Conservation (phyloP, 176 grass and related monocot species). For the Phoenix roebelenii region DNA sequence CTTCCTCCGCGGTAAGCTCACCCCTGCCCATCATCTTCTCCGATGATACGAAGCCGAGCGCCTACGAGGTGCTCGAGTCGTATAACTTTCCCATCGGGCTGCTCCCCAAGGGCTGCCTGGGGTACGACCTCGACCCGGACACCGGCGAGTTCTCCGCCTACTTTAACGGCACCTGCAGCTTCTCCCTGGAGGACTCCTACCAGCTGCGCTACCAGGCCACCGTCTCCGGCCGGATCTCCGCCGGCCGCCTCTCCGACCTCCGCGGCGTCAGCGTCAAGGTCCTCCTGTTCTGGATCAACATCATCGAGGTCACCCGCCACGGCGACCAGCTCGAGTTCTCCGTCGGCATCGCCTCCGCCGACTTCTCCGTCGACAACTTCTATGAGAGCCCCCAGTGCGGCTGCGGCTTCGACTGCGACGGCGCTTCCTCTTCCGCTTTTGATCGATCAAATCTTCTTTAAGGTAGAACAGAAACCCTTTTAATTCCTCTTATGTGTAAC, state of each 20-base stretch:
- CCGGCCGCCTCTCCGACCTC: constrained; percentile 44
- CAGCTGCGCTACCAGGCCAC: constrained; percentile 63
- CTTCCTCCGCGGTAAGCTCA: neutral
- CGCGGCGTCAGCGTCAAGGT: constrained; percentile 75
- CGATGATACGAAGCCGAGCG: constrained; percentile 29
- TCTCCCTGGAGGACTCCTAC: constrained; percentile 82
- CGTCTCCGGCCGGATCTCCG: constrained; percentile 54
- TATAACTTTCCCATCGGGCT: constrained; percentile 76
- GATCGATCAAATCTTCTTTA: no score
- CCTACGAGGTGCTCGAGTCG: constrained; percentile 58
- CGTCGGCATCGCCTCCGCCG: constrained; percentile 78
- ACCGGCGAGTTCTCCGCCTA: constrained; percentile 72
- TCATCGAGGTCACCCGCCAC: constrained; percentile 60
- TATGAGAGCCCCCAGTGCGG: constrained; percentile 67
- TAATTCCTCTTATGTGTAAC: no score
- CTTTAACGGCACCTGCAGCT: constrained; percentile 42
- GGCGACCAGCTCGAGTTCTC: constrained; percentile 72
- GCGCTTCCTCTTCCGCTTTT: no score
- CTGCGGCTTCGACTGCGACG: constrained; percentile 69
- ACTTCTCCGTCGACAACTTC: constrained; percentile 72
- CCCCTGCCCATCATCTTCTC: neutral
- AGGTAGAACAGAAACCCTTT: no score
- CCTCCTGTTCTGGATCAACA: constrained; percentile 88
- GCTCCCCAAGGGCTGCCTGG: constrained; percentile 53
- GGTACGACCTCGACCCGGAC: constrained; percentile 54